Evolutionary conservation across 164 flowering plant genomes (phyloP), one percentile per base, ranked within the genome.

Genomic region (Chimonanthus salicifolius): DNA sequence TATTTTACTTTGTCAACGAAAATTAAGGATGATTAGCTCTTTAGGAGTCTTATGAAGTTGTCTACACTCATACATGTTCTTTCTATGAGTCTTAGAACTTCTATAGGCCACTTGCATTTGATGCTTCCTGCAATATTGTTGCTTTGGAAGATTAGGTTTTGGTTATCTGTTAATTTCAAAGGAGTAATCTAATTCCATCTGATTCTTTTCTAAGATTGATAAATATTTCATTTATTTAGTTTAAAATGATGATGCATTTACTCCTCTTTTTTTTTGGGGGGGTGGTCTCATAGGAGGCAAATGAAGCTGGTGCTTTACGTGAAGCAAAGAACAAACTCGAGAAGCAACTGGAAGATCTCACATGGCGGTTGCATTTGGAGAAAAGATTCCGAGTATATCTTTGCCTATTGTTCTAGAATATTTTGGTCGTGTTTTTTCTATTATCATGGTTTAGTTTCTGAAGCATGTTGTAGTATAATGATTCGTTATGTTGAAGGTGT

Each of bases 271-370:
- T 45, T 21, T 47, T 9, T 74, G n/a, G 54, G 21, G 21, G 21
- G 18, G 76, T 74, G 13, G 4, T 71, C 62, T 54, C 49, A 71
- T 72, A 96, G 99, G 95, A 87, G 81, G 98, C 99, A 75, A 96
- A 94, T 89, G 98, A 96, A 87, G 81, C 99, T 67, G 99, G 99
- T 75, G 98, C 97, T 33, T 78, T 96, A 82, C 98, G 98, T n/a
- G 79, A 89, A 68, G 99, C 99, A 46, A 96, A 96, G 82, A 86
- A 51, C 81, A 94, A 96, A 78, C 98, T 96, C 75, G 97, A 92
- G 82, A 91, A 87, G 82, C 94, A 90, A 80, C 76, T 96, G 82
- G 99, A 96, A 80, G 99, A 96, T 82, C 90, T 96, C 63, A 89
- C 92, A 6, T 91, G 94, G 98, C 85, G 97, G 67, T 81, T 96